Evolutionary conservation across 768 basidiomycete genomes (phyloP).

Genomic region (Psilocybe subaeruginosa): DNA sequence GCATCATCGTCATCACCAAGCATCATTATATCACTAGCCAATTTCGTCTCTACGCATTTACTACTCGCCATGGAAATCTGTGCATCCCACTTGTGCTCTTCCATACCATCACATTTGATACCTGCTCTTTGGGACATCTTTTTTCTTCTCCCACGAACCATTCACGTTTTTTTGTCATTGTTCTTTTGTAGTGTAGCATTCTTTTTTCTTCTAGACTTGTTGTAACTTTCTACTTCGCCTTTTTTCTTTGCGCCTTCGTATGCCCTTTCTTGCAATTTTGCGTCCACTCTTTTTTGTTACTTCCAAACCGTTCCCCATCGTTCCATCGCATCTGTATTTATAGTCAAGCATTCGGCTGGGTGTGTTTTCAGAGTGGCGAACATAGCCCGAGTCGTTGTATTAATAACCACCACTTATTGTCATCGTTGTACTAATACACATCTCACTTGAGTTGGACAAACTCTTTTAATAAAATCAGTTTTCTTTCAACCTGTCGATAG

Average conservation of each 20-base stretch:
- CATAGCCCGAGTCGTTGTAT: neutral
- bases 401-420: neutral
- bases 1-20: slow-evolving; percentile 2
- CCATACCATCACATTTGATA: slow-evolving; percentile 15
- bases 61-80: neutral
- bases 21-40: slow-evolving; percentile 4
- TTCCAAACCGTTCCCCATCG: neutral
- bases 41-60: neutral
- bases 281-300: neutral
- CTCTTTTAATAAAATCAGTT: neutral
- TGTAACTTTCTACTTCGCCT: neutral
- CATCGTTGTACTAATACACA: neutral
- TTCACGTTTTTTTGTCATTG: neutral
- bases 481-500: neutral
- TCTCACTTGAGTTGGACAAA: neutral
- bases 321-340: neutral
- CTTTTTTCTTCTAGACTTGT: slow-evolving; percentile 3
- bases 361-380: neutral
- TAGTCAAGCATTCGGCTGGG: neutral
- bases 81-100: slow-evolving; percentile 1
- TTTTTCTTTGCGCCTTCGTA: neutral
- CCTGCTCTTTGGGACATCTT: slow-evolving; percentile 12
- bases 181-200: neutral
- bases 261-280: slow-evolving; percentile 3
- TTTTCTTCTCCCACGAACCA: slow-evolving; percentile 1